Evolutionary conservation across 2,329 filamentous ascomycete genomes (phyloP).

Genomic region (Calonectria hongkongensis): DNA sequence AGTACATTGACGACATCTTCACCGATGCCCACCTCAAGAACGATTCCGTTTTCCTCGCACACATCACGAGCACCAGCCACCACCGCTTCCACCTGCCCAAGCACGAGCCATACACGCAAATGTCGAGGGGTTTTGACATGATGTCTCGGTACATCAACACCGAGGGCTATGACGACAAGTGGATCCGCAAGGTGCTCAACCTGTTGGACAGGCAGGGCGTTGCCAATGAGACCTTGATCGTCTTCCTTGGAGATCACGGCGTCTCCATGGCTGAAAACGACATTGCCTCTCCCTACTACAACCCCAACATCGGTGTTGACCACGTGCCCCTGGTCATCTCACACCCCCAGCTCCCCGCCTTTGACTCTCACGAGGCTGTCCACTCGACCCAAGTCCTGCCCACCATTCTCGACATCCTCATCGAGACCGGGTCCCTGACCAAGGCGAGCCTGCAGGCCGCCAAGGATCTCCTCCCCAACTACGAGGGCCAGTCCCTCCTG

Average conservation of each 20-base stretch:
- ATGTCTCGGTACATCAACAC: conserved; percentile 15
- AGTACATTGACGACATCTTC: conserved; percentile 15
- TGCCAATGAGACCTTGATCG: conserved; percentile 58
- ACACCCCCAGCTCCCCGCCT: not conserved
- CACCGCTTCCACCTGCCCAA: conserved; percentile 15
- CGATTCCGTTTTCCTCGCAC: not conserved
- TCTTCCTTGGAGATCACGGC: conserved; percentile 60
- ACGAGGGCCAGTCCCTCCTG: conserved; percentile 11
- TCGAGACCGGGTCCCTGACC: conserved; percentile 15
- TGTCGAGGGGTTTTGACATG: conserved; percentile 4
- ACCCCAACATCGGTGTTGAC: conserved; percentile 14
- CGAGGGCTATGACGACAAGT: conserved; percentile 17
- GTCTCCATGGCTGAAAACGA: conserved; percentile 58
- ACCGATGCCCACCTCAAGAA: conserved; percentile 2
- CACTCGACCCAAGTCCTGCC: conserved; percentile 14
- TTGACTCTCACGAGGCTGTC: not conserved
- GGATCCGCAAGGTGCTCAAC: conserved; percentile 27
- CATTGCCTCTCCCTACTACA: conserved; percentile 49
- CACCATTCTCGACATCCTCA: not conserved
- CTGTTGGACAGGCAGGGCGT: conserved; percentile 57
- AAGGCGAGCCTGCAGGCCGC: not conserved
- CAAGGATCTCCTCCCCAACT: conserved; percentile 15
- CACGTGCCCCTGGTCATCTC: conserved; percentile 16
- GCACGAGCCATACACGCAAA: not conserved
- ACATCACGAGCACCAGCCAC: conserved; percentile 17